Percentiles rank a stretch among this genome's conserved stretches.
Evolutionary conservation across 148 eudicot genomes (phyloP).

Genomic region (Rhododendron ferrugineum): DNA sequence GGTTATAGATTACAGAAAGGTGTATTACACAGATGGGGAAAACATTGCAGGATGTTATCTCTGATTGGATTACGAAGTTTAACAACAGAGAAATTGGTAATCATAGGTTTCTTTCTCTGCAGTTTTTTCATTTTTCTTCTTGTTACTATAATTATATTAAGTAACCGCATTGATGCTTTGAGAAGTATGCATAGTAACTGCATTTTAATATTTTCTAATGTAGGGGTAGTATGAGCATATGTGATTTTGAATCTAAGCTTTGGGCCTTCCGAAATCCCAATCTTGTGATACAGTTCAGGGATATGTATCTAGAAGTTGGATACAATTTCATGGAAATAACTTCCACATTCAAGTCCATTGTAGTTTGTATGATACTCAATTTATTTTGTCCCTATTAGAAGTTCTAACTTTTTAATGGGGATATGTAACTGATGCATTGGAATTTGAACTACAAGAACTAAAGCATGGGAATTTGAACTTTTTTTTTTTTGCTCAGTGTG

Average conservation of each 20-base stretch:
- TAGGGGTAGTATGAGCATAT: neutral
- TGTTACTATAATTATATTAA: neutral
- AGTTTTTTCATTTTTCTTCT: neutral
- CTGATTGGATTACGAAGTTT: constrained; percentile 59
- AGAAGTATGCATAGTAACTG: neutral
- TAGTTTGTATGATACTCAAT: neutral
- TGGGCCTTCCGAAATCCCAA: neutral
- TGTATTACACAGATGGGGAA: constrained; percentile 70
- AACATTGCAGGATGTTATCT: constrained; percentile 62
- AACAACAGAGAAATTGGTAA: constrained; percentile 68
- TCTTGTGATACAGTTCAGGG: neutral
- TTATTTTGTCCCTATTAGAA: neutral
- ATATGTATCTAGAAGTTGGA: neutral
- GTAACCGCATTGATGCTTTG: neutral
- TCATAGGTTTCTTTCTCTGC: neutral
- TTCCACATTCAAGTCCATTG: neutral
- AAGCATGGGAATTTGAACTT: neutral
- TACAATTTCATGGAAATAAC: neutral
- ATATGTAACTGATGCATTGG: neutral
- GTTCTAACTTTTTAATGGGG: neutral
- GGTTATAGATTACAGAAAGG: constrained; percentile 66
- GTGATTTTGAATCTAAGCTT: neutral
- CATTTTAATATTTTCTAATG: neutral
- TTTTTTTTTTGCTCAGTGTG: too few species aligned
- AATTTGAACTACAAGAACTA: neutral